Base-by-base conservation (phyloP, 805 yeast species). In the Priceomyces carsonii region DNA sequence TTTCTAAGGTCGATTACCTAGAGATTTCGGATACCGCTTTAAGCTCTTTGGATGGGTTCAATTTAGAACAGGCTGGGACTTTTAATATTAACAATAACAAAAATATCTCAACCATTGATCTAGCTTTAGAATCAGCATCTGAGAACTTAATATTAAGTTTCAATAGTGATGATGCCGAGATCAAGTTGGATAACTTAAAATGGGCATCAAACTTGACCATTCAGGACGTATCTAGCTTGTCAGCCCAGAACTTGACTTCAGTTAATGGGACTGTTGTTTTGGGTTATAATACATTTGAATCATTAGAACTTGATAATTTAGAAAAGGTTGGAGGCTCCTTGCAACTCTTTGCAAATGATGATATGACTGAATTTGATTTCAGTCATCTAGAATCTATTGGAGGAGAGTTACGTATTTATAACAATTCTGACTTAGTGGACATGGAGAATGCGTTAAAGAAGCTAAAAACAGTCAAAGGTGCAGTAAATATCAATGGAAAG, bases 141-240 rank as follows among this genome's bases (percentile, higher is more conserved):
- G 63, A 60, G 34, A 55, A 55, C 34, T 58, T 68, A 46, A 59
- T 63, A 32, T 54, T 68, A 39, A 53, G 65, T 39, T 68, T 68
- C 62, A 68, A 68, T 58, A 52, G 57, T 44, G 73, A 63, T 44
- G 40, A 58, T 13, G 57, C 64, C 45, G 46, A 50, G 20, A 50
- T 63, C 36, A 52, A 43, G 27, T 55, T 68, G 47, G 63, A 64
- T 39, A 42, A 49, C 39, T 63, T 68, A 53, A 32, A 43, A 28
- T 63, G 67, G 66, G 69, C 73, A 23, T 58, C 71, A 27, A 68
- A 68, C 57, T 58, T 68, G 50, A 67, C 72, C 38, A 45, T 68
- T 32, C 73, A 68, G 51, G 73, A 68, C 46, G 63, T 58, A 25
- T 47, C 53, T 18, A 46, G 48, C n/a, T 39, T 68, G 20, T 49